Conservation (phyloP, 371 early-diverging fungal species). For the Phascolomyces articulosus region DNA sequence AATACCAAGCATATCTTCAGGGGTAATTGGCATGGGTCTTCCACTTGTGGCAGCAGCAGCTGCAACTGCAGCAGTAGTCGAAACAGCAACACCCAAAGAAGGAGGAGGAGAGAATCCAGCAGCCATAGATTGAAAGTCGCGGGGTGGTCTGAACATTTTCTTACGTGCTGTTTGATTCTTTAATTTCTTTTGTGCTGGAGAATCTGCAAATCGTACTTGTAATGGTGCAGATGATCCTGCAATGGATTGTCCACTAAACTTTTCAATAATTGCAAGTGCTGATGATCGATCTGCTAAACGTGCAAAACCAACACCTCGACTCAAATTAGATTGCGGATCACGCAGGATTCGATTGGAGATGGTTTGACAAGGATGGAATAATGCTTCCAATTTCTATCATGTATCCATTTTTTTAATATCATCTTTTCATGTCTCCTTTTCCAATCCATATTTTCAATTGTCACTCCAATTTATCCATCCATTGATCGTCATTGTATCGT, state of each 20-base stretch:
- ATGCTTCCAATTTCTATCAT: slow-evolving; percentile 56
- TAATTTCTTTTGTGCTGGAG: slow-evolving; percentile 75
- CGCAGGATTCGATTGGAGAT: slow-evolving; percentile 75
- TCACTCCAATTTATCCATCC: too few species aligned
- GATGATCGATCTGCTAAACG: slow-evolving; percentile 73
- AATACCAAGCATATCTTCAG: slow-evolving; percentile 53
- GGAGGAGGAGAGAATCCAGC: slow-evolving; percentile 30
- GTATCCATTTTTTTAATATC: too few species aligned
- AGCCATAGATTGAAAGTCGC: slow-evolving; percentile 47
- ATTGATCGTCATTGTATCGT: background rate
- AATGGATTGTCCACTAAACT: slow-evolving; percentile 64
- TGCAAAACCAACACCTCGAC: slow-evolving; percentile 84
- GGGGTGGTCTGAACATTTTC: slow-evolving; percentile 27
- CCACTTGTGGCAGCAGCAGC: slow-evolving; percentile 1
- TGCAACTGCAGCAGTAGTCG: slow-evolving; percentile 6
- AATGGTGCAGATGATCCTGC: slow-evolving; percentile 67
- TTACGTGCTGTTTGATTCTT: slow-evolving; percentile 51
- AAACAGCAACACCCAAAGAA: slow-evolving; percentile 2
- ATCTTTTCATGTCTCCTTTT: too few species aligned
- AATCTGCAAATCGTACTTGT: slow-evolving; percentile 84
- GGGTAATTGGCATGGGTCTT: slow-evolving; percentile 47
- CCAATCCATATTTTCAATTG: background rate
- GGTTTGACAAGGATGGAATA: slow-evolving; percentile 68
- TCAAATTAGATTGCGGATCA: slow-evolving; percentile 54
- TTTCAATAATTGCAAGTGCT: slow-evolving; percentile 69